Evolutionary conservation across 2,329 filamentous ascomycete genomes (phyloP).

Genomic region (Curvularia spicifera): DNA sequence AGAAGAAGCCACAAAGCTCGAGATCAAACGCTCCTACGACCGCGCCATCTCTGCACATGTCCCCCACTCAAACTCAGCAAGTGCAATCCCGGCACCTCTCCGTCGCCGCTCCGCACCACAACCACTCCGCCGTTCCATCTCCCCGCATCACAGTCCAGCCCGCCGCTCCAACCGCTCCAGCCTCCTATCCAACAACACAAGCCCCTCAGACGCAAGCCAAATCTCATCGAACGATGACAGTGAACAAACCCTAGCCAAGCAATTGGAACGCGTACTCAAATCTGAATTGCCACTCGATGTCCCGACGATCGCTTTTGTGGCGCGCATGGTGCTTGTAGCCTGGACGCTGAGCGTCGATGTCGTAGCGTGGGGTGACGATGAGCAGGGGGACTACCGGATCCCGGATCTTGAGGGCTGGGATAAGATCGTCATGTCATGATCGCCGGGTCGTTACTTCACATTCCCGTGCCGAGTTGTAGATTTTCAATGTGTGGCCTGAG

Average conservation of each 20-base stretch:
- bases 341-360: conserved; percentile 41
- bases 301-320: conserved; percentile 31
- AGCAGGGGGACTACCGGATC: conserved; percentile 26
- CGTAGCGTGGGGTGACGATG: conserved; percentile 34
- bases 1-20: conserved; percentile 28
- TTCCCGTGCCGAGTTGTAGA: not conserved
- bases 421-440: conserved; percentile 20
- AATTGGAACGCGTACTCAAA: conserved; percentile 39
- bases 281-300: conserved; percentile 34
- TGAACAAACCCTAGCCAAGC: conserved; percentile 27
- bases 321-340: conserved; percentile 40
- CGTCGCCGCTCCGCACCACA: not conserved
- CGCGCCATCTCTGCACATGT: conserved; percentile 21
- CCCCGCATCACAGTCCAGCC: not conserved
- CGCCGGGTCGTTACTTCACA: not conserved
- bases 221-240: not conserved
- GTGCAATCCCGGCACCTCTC: not conserved
- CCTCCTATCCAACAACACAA: not conserved
- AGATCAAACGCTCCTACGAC: conserved; percentile 32
- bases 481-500: not conserved
- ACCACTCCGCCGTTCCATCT: conserved; percentile 6
- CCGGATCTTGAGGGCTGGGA: conserved; percentile 11
- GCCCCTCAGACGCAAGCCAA: conserved; percentile 4
- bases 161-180: conserved; percentile 18
- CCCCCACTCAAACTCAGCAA: not conserved